Base-by-base conservation (phyloP, 768 basidiomycete genomes). In the Mycena leptocephala region DNA sequence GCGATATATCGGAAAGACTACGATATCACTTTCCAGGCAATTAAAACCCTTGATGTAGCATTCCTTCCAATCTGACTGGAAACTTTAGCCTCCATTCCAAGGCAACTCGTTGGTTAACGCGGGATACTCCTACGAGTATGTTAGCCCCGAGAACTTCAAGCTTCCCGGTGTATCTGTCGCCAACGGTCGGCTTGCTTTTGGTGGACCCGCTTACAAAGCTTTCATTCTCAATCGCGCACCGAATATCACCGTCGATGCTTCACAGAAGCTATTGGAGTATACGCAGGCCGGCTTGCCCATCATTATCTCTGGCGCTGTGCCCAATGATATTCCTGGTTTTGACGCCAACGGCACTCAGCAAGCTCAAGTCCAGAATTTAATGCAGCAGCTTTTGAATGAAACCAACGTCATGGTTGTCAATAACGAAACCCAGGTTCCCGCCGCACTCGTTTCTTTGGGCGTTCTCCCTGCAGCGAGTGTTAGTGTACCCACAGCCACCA, bases 301-400 rank as follows among this genome's bases (percentile, higher is more conserved):
- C 6, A 11, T 78, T 6, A 67, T 78, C 33, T 61, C 72, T 5
- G 77, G 74, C 18, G 30, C 48, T 2, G 67, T 70, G 6, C 77
- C 77, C 41, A 69, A 39, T n/a, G 77, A 78, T 65, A 75, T 78
- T 22, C 77, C 77, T 4, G 77, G 77, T 8, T 78, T 75, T 20
- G 77, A 78, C 26, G 18, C 35, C 0, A 59, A 64, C 20, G 70
- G 68, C 62, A 59, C 64, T 1, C 65, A 71, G 32, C 70, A 68
- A 66, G 46, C 58, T 16, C 73, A 75, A n/a, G 77, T 78, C 3
- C 69, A 78, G 53, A 26, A 37, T 10, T 43, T 78, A 18, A 78
- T 78, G 74, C 65, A 72, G 35, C 74, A 78, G 26, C 74, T 78
- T 11, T 14, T 61, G 37, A 46, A 66, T 6, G 24, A 75, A 22